These are phyloP conservation scores for Handroanthus guayacan DNA, from an alignment of 257 asterid genomes.

Conservation along the genomic window DNA sequence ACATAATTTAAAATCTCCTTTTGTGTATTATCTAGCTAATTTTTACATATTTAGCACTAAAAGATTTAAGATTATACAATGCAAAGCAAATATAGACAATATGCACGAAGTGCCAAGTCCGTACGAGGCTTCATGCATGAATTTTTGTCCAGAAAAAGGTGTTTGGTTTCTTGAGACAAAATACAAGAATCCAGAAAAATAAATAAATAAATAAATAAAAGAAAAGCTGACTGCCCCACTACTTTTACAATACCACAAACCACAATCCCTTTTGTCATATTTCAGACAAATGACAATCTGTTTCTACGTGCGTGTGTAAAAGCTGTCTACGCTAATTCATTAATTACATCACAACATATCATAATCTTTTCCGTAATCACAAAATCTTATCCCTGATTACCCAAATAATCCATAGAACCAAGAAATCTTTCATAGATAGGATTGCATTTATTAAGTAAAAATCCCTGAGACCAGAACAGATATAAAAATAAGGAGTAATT, in stretches of 20 bases:
- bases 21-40: neutral
- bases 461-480: neutral
- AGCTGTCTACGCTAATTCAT: neutral
- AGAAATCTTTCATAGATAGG: neutral
- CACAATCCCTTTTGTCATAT: constrained; percentile 24
- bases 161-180: constrained; percentile 11
- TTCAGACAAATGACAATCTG: constrained; percentile 2
- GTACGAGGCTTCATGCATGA: constrained; percentile 28
- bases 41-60: neutral
- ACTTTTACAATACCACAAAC: neutral
- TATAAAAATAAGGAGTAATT: neutral
- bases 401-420: neutral
- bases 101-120: constrained; percentile 30
- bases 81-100: constrained; percentile 1
- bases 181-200: constrained; percentile 3
- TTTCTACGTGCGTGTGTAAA: constrained; percentile 10
- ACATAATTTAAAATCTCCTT: neutral
- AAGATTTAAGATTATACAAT: neutral
- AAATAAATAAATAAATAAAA: too few species aligned
- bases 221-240: neutral
- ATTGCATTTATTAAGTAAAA: constrained; percentile 11
- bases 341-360: neutral
- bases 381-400: constrained; percentile 34
- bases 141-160: constrained; percentile 15
- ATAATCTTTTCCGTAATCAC: constrained; percentile 32